Percentiles rank a stretch among this genome's conserved stretches.
Conservation (phyloP, 805 yeast species). For the Wickerhamiella brachini region DNA sequence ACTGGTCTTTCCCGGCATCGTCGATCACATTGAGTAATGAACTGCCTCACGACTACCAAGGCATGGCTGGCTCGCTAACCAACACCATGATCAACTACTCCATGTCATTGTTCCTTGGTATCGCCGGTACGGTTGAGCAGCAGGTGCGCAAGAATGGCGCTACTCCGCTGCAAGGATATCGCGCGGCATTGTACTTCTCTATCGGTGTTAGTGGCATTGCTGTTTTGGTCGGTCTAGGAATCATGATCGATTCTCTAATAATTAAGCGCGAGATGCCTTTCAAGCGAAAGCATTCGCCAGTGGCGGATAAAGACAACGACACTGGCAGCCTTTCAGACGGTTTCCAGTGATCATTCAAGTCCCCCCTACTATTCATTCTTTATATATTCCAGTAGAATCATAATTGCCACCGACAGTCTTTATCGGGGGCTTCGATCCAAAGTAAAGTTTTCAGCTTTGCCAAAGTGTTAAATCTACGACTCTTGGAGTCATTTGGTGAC, state of each 20-base stretch:
- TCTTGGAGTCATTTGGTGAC: too few species aligned
- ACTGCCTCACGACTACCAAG: conserved; percentile 53
- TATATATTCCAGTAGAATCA: too few species aligned
- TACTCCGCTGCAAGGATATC: neutral
- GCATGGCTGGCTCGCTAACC: conserved; percentile 64
- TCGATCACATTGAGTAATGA: conserved; percentile 46
- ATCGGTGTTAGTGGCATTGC: neutral
- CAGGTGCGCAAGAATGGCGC: conserved; percentile 6
- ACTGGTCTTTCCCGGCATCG: conserved; percentile 62
- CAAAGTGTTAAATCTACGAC: too few species aligned
- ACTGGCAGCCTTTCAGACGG: neutral
- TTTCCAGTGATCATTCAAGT: neutral
- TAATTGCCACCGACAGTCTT: too few species aligned
- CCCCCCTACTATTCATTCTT: too few species aligned
- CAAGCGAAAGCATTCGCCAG: neutral
- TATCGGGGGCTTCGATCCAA: too few species aligned
- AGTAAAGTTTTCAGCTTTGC: too few species aligned
- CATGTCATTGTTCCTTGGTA: conserved; percentile 51
- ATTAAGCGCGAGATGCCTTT: neutral
- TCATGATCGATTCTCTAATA: neutral
- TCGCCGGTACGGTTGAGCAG: conserved; percentile 34
- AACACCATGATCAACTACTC: conserved; percentile 62
- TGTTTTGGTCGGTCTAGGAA: neutral
- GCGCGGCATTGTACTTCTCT: neutral
- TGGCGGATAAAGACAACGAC: neutral